Evolutionary conservation across 176 grass and related monocot species (phyloP).

Genomic region (Luzula sylvatica): DNA sequence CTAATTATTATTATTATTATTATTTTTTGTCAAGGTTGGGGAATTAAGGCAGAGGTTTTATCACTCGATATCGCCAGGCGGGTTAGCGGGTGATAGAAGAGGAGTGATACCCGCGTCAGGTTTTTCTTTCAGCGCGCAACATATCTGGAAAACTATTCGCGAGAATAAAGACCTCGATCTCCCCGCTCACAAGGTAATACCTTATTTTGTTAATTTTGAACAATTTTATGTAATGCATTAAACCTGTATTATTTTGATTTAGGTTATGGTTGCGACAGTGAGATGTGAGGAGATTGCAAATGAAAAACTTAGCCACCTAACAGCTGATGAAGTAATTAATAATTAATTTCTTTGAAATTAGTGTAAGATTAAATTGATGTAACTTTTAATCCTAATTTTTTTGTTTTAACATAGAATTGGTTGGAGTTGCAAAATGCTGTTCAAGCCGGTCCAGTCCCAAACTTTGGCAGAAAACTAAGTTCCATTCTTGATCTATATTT

Average conservation of each 20-base stretch:
- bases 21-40: conserved; percentile 40
- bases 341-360: too few species aligned
- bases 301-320: conserved; percentile 58
- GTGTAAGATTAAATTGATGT: conserved; percentile 3
- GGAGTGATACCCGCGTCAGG: conserved; percentile 80
- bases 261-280: conserved; percentile 98
- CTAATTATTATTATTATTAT: conserved; percentile 3
- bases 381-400: not conserved
- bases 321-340: conserved; percentile 50
- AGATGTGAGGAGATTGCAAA: conserved; percentile 88
- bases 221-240: not conserved
- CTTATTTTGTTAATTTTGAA: not conserved
- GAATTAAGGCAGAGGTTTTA: conserved; percentile 64
- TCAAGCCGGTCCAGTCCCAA: conserved; percentile 38
- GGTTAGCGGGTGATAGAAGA: conserved; percentile 85
- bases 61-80: conserved; percentile 58
- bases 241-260: conserved; percentile 23
- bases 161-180: conserved; percentile 98
- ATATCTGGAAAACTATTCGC: conserved; percentile 80
- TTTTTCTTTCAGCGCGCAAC: conserved; percentile 70
- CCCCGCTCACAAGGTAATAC: conserved; percentile 81
- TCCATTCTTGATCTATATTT: conserved; percentile 63
- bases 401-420: conserved; percentile 44
- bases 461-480: conserved; percentile 58
- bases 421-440: conserved; percentile 56